Evolutionary conservation across 1,139 yeast species (phyloP), one percentile per base, ranked within the genome.

Genomic region (Taiozyma sp.): DNA sequence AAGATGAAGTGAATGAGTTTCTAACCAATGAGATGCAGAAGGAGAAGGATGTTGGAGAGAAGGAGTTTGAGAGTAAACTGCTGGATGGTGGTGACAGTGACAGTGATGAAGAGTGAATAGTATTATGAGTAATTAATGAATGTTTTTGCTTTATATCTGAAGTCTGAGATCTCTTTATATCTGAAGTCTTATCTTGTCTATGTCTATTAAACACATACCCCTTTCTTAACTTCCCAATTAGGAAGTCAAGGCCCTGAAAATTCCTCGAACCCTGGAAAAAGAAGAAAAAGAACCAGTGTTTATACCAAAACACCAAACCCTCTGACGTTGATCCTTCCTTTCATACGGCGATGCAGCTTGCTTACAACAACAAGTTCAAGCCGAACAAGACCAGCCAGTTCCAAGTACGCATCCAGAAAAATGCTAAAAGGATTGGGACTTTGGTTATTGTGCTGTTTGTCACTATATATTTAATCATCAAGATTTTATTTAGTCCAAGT

Each of bases 1-100:
- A 88, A 61, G 90, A 85, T 61, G 80, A 85, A 49, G 72, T 88
- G 44, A 88, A 88, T 59, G 75, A 66, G 46, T 87, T 78, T 57
- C 68, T 88, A 49, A 88, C 96, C 0, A 75, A 73, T 41, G 69
- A 83, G 57, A 87, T 88, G 88, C 62, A 60, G 59, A 61, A 62
- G 42, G 72, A 64, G 41, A 35, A 56, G 39, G 50, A 45, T 51
- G 53, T 34, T 28, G 53, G 47, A 49, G 57, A 59, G 51, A 50
- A 57, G 56, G 64, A 67, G 52, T 51, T 69, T 37, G 77, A 76
- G 56, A 72, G 77, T 57, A 69, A 77, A 48, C 64, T 82, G 19
- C 65, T 81, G 48, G 88, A 80, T 58, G 88, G 83, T 46, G 85
- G 80, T 4, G 84, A 30, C 13, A 83, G 75, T 45, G 83, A 77